Evolutionary conservation across 768 basidiomycete genomes (phyloP).

Genomic region (Leccinum subgranulosum): DNA sequence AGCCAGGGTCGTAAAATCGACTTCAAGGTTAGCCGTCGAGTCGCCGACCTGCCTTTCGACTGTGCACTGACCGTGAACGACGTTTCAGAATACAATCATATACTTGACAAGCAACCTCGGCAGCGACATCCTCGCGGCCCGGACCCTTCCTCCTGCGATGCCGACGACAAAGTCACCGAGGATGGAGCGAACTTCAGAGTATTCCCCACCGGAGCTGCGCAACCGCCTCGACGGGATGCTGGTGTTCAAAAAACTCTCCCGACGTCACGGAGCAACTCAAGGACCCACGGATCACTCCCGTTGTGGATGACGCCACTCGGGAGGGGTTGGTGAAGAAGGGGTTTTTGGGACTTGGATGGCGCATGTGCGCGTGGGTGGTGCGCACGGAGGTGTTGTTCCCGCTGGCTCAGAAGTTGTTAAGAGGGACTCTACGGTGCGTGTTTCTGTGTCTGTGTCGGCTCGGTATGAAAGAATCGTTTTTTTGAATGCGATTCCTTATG

Average conservation of each 20-base stretch:
- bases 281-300: slow-evolving; percentile 63
- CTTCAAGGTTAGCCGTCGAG: slow-evolving; percentile 57
- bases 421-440: slow-evolving; percentile 70
- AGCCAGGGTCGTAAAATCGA: slow-evolving; percentile 91
- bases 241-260: slow-evolving; percentile 88
- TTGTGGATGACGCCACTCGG: slow-evolving; percentile 60
- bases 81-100: slow-evolving; percentile 80
- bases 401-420: slow-evolving; percentile 65
- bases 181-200: slow-evolving; percentile 69
- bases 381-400: slow-evolving; percentile 79
- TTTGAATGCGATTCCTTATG: background rate
- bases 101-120: slow-evolving; percentile 89
- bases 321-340: slow-evolving; percentile 74
- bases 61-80: background rate
- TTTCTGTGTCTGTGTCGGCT: background rate
- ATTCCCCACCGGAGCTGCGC: slow-evolving; percentile 88
- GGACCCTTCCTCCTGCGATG: slow-evolving; percentile 54
- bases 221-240: slow-evolving; percentile 86
- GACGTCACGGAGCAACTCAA: slow-evolving; percentile 67
- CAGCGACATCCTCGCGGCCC: slow-evolving; percentile 63
- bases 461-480: background rate
- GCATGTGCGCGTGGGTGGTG: slow-evolving; percentile 87
- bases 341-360: slow-evolving; percentile 82
- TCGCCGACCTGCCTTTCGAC: background rate
- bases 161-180: slow-evolving; percentile 59